A percentile compares a stretch with the other conserved stretches of the same genome.
phyloP scores from a whole-genome alignment of 176 grass and related monocot species.

The Ensete ventricosum region DNA sequence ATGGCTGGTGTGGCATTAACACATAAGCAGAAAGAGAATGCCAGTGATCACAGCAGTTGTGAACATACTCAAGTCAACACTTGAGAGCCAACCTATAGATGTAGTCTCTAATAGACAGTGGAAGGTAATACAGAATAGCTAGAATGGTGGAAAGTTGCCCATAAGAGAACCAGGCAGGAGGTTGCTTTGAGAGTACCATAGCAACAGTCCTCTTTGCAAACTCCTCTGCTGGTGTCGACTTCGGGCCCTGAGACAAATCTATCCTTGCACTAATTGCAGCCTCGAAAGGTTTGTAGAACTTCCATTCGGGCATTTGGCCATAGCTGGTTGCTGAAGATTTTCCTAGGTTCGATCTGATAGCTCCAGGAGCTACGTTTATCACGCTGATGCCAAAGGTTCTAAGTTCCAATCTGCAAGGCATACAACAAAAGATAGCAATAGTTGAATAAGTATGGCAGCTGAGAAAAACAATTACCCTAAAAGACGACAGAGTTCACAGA shows the following conservation, averaged over 20 bases:
- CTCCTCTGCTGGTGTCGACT: slow-evolving; percentile 48
- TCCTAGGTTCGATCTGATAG: slow-evolving; percentile 69
- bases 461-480: background rate
- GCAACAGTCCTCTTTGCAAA: slow-evolving; percentile 62
- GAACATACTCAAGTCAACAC: slow-evolving; percentile 22
- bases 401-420: slow-evolving; percentile 55
- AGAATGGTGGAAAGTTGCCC: slow-evolving; percentile 42
- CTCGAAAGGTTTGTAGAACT: slow-evolving; percentile 66
- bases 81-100: slow-evolving; percentile 52
- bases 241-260: slow-evolving; percentile 42
- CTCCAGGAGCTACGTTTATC: slow-evolving; percentile 69
- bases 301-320: slow-evolving; percentile 58
- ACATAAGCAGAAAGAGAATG: background rate
- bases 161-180: slow-evolving; percentile 71
- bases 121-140: slow-evolving; percentile 51
- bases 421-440: background rate
- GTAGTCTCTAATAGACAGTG: slow-evolving; percentile 65
- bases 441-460: background rate
- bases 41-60: background rate
- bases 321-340: slow-evolving; percentile 50
- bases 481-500: background rate
- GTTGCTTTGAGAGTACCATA: slow-evolving; percentile 46
- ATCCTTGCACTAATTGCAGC: slow-evolving; percentile 54
- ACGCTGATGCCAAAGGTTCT: slow-evolving; percentile 66
- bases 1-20: background rate